phyloP scores from a whole-genome alignment of 2,329 filamentous ascomycete species.

The Pezicula radicicola region DNA sequence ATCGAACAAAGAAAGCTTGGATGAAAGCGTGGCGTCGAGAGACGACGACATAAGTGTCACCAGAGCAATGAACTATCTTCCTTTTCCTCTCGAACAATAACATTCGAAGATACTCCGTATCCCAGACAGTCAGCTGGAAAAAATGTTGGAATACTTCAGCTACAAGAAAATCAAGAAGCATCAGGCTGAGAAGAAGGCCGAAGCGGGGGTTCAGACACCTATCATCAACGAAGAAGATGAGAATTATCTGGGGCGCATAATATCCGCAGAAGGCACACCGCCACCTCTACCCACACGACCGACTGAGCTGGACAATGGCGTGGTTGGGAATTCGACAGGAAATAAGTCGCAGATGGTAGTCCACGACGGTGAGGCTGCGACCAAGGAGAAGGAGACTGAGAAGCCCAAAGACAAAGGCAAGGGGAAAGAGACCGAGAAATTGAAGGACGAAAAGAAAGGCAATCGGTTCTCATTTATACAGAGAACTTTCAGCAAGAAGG shows the following conservation, averaged over 20 bases:
- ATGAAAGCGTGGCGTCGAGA: not conserved
- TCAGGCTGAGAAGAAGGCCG: constrained; percentile 43
- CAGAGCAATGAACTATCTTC: not conserved
- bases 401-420: constrained; percentile 29
- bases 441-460: constrained; percentile 29
- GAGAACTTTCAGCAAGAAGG: constrained; percentile 22
- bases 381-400: constrained; percentile 26
- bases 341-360: constrained; percentile 34
- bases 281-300: constrained; percentile 48
- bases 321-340: constrained; percentile 19
- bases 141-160: constrained; percentile 61
- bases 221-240: constrained; percentile 56
- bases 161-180: constrained; percentile 63
- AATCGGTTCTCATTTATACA: constrained; percentile 38
- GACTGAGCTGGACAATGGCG: constrained; percentile 7
- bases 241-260: constrained; percentile 53
- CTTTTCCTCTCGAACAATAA: not conserved
- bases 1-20: not conserved
- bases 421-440: constrained; percentile 26
- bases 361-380: constrained; percentile 34
- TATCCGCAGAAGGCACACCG: constrained; percentile 43
- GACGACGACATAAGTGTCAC: not conserved
- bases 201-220: constrained; percentile 25
- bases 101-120: not conserved
- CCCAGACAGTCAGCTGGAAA: constrained; percentile 13